Conservation (phyloP, 257 asterid genomes). For the Ocimum tenuiflorum region DNA sequence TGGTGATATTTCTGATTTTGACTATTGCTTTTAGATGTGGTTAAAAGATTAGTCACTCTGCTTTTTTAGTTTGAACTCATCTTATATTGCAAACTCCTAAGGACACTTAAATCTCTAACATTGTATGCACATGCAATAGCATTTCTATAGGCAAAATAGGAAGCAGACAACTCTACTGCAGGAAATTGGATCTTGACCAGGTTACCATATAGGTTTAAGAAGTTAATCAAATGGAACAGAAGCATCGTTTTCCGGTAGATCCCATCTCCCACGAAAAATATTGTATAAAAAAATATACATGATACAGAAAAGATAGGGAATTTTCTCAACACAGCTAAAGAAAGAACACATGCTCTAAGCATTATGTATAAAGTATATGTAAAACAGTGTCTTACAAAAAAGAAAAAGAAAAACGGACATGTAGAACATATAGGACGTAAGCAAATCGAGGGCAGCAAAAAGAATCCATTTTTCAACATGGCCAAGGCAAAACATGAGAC, state of each 20-base stretch:
- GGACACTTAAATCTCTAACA: not conserved
- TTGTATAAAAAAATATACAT: not conserved
- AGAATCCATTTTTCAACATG: not conserved
- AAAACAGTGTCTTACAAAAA: not conserved
- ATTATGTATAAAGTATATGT: not conserved
- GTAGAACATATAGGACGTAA: not conserved
- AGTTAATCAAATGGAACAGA: not conserved
- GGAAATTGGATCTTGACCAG: slow-evolving; percentile 3
- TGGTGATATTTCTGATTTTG: not conserved
- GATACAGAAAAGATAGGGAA: not conserved
- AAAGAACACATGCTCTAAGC: not conserved
- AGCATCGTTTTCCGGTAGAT: not conserved
- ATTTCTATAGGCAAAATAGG: not conserved
- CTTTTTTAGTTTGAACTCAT: not conserved
- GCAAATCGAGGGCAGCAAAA: not conserved
- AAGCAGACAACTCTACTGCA: not conserved
- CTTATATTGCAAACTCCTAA: not conserved
- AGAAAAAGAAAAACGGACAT: not conserved
- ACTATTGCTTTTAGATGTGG: not conserved
- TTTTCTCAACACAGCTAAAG: not conserved
- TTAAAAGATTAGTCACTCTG: not conserved
- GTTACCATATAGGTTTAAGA: not conserved
- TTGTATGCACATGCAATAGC: slow-evolving; percentile 6
- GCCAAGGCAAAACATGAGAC: not conserved
- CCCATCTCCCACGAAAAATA: not conserved